These are phyloP conservation scores for Saccharata proteae DNA, from an alignment of 2,329 filamentous ascomycete genomes.

Conservation along the genomic window DNA sequence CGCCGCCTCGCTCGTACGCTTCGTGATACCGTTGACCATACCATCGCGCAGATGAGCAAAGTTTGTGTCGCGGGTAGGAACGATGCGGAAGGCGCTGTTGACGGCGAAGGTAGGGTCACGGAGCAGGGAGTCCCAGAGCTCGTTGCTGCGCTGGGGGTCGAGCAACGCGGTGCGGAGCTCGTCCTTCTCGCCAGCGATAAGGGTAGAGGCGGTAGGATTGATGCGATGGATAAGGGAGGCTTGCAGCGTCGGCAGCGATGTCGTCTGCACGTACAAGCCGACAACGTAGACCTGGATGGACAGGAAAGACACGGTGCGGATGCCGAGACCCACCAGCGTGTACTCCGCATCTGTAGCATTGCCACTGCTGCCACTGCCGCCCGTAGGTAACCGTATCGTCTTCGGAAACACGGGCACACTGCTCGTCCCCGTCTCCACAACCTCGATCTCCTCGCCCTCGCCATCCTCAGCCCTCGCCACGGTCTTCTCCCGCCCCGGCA, in stretches of 20 bases:
- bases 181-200: slow-evolving; percentile 73
- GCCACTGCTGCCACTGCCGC: slow-evolving; percentile 7
- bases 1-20: slow-evolving; percentile 49
- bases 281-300: slow-evolving; percentile 89
- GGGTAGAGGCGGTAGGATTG: slow-evolving; percentile 65
- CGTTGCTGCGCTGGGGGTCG: slow-evolving; percentile 55
- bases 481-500: slow-evolving; percentile 50
- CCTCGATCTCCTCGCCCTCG: slow-evolving; percentile 48
- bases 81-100: slow-evolving; percentile 65
- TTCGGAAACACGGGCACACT: slow-evolving; percentile 71
- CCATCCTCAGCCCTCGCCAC: slow-evolving; percentile 26
- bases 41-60: slow-evolving; percentile 87
- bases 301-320: slow-evolving; percentile 81
- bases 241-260: slow-evolving; percentile 73
- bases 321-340: slow-evolving; percentile 75
- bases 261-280: slow-evolving; percentile 77
- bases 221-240: slow-evolving; percentile 62
- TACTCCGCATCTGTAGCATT: slow-evolving; percentile 48
- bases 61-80: slow-evolving; percentile 87
- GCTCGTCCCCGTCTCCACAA: slow-evolving; percentile 70
- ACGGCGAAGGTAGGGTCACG: slow-evolving; percentile 19
- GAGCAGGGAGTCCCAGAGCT: slow-evolving; percentile 64
- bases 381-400: slow-evolving; percentile 49
- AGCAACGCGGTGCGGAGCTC: slow-evolving; percentile 56
- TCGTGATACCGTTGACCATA: slow-evolving; percentile 75